Percentiles rank a stretch among this genome's conserved stretches.
These are phyloP conservation scores for Camelina neglecta DNA, from an alignment of 345 rosid species.

Conservation along the genomic window DNA sequence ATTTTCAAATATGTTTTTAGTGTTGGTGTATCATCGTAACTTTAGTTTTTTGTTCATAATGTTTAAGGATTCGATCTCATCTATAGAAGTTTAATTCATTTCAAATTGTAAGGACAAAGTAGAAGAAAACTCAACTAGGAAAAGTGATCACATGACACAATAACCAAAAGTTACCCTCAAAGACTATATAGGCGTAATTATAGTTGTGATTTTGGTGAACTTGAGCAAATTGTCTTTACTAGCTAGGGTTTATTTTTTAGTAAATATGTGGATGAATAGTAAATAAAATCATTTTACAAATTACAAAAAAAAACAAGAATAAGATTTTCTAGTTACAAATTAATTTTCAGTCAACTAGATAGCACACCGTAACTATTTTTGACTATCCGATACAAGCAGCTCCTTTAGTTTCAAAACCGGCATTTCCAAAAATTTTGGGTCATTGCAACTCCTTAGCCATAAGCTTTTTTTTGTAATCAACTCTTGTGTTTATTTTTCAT, in stretches of 20 bases:
- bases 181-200: background rate
- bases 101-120: background rate
- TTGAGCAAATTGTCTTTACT: background rate
- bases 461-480: no score
- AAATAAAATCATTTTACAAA: background rate
- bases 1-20: background rate
- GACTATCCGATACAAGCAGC: background rate
- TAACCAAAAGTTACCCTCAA: background rate
- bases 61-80: conserved; percentile 12
- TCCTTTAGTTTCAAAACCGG: no score
- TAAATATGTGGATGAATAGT: background rate
- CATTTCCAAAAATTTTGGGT: no score
- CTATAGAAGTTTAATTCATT: background rate
- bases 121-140: background rate
- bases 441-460: no score
- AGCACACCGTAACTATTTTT: background rate
- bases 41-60: background rate
- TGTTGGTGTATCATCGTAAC: background rate
- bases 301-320: background rate
- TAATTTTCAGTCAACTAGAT: background rate
- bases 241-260: background rate
- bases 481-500: no score
- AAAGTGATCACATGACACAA: background rate
- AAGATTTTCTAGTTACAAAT: background rate
- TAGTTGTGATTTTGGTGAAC: background rate